Conservation (phyloP, 768 basidiomycete genomes). For the Leccinum uliginosum region DNA sequence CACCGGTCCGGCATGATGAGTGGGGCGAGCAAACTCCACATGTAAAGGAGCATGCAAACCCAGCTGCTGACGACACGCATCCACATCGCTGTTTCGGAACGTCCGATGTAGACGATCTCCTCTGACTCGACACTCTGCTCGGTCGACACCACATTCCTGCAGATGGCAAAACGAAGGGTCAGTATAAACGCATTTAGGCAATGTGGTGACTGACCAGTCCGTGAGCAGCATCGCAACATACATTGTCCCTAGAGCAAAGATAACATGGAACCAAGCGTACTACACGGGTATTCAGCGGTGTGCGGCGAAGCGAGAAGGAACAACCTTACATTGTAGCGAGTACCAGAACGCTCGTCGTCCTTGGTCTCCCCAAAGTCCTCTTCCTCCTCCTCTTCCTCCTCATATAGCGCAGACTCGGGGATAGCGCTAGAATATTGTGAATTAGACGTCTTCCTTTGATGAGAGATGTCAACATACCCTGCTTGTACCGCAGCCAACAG, state of each 20-base stretch:
- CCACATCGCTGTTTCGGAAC: slow-evolving; percentile 98
- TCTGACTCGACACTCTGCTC: slow-evolving; percentile 48
- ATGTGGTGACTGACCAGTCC: slow-evolving; percentile 75
- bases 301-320: background rate
- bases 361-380: slow-evolving; percentile 68
- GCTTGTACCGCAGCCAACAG: slow-evolving; percentile 94
- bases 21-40: slow-evolving; percentile 86
- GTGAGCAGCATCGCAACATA: slow-evolving; percentile 96
- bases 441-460: background rate
- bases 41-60: slow-evolving; percentile 84
- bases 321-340: slow-evolving; percentile 82
- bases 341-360: slow-evolving; percentile 92
- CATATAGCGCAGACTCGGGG: slow-evolving; percentile 82
- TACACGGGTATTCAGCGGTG: slow-evolving; percentile 27
- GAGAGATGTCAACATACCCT: slow-evolving; percentile 51
- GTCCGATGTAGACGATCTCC: slow-evolving; percentile 84
- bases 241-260: slow-evolving; percentile 95
- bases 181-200: background rate
- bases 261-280: slow-evolving; percentile 99
- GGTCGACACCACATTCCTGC: slow-evolving; percentile 72
- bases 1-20: slow-evolving; percentile 88
- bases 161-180: slow-evolving; percentile 3
- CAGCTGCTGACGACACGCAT: slow-evolving; percentile 96
- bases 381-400: slow-evolving; percentile 76
- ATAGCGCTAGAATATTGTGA: slow-evolving; percentile 56